phyloP scores from a whole-genome alignment of 768 basidiomycete genomes.

The Pisolithus sp. region DNA sequence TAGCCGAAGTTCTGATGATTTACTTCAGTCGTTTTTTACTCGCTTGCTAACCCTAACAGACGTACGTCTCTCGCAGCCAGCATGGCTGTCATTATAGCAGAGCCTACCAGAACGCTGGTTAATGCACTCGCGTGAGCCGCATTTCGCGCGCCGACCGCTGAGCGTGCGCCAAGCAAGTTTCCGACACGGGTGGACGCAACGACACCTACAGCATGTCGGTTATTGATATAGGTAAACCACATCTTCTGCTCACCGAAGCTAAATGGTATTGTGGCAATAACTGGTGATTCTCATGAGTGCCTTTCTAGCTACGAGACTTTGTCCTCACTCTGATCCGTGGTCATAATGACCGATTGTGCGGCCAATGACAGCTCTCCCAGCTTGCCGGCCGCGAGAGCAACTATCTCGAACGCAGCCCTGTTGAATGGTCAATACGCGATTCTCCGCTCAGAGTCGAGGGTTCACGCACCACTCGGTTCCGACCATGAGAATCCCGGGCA shows the following conservation, averaged over 20 bases:
- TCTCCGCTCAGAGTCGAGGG: not conserved
- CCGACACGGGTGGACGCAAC: slow-evolving; percentile 70
- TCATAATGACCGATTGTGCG: slow-evolving; percentile 77
- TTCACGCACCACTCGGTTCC: slow-evolving; percentile 66
- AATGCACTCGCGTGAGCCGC: slow-evolving; percentile 60
- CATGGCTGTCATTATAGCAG: slow-evolving; percentile 52
- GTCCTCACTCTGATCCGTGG: slow-evolving; percentile 61
- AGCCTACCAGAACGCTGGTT: slow-evolving; percentile 54
- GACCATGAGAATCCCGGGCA: slow-evolving; percentile 77
- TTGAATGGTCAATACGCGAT: not conserved
- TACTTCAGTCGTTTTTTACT: slow-evolving; percentile 1
- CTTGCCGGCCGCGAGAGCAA: slow-evolving; percentile 68
- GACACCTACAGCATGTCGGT: slow-evolving; percentile 35
- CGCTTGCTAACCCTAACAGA: not conserved
- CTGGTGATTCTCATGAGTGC: slow-evolving; percentile 22
- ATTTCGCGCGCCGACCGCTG: slow-evolving; percentile 44
- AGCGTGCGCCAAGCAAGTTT: slow-evolving; percentile 59
- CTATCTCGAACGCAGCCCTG: slow-evolving; percentile 80
- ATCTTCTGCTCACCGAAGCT: slow-evolving; percentile 44
- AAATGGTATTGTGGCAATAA: slow-evolving; percentile 70
- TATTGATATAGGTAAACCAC: not conserved
- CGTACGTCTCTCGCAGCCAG: slow-evolving; percentile 52
- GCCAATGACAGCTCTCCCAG: slow-evolving; percentile 63
- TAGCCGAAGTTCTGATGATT: slow-evolving; percentile 49
- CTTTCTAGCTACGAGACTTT: not conserved